These are phyloP conservation scores for Biancaea sappan DNA, from an alignment of 306 rosid genomes.

Conservation along the genomic window DNA sequence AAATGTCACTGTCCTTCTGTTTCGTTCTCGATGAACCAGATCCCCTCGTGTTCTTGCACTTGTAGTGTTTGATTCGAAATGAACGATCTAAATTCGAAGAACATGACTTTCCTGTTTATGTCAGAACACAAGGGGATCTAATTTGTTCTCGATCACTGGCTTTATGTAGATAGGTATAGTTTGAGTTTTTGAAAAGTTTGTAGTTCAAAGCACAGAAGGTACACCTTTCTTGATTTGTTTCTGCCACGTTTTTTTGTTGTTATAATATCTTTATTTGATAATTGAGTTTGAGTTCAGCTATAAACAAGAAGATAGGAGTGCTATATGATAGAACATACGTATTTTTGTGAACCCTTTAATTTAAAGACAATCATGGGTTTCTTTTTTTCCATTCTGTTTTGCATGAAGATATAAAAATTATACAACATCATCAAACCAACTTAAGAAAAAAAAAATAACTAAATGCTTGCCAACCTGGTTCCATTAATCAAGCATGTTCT, in stretches of 20 bases:
- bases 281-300: slow-evolving; percentile 26
- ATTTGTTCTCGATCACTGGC: slow-evolving; percentile 24
- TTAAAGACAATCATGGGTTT: background rate
- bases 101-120: too few species aligned
- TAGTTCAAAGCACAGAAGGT: slow-evolving; percentile 36
- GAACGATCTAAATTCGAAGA: too few species aligned
- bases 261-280: background rate
- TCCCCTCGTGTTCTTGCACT: too few species aligned
- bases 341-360: background rate
- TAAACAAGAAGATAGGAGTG: background rate
- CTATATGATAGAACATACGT: background rate
- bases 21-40: too few species aligned
- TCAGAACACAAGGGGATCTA: too few species aligned
- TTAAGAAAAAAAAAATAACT: slow-evolving; percentile 5
- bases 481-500: slow-evolving; percentile 6
- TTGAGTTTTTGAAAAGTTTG: slow-evolving; percentile 26
- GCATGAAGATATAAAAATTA: background rate
- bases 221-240: slow-evolving; percentile 30
- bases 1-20: slow-evolving; percentile 25
- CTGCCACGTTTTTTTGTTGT: slow-evolving; percentile 10
- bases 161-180: slow-evolving; percentile 36
- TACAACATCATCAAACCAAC: slow-evolving; percentile 1
- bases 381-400: background rate
- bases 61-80: too few species aligned
- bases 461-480: slow-evolving; percentile 32